Conservation (phyloP, 108 stramenopile genomes). For the Fistulifera pelliculosa region DNA sequence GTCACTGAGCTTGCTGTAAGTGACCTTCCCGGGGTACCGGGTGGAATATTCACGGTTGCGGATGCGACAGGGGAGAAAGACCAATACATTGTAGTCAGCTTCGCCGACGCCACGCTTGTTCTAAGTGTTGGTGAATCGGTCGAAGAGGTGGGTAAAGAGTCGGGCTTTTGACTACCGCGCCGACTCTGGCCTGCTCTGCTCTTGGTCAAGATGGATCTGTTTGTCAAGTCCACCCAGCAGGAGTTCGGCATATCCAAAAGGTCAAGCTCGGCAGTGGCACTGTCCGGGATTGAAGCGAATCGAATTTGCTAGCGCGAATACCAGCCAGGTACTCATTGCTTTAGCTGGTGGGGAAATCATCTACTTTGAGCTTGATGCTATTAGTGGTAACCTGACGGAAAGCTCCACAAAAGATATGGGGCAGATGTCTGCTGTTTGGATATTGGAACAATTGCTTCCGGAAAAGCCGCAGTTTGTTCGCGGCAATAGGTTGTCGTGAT, state of each 20-base stretch:
- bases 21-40: constrained; percentile 89
- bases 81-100: constrained; percentile 93
- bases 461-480: constrained; percentile 75
- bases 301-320: constrained; percentile 86
- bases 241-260: constrained; percentile 84
- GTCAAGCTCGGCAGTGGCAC: constrained; percentile 78
- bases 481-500: constrained; percentile 89
- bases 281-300: constrained; percentile 87
- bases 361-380: constrained; percentile 93
- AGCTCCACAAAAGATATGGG: constrained; percentile 75
- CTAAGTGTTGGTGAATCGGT: constrained; percentile 92
- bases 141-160: constrained; percentile 89
- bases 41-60: constrained; percentile 88
- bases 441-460: constrained; percentile 75
- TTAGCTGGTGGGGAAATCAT: constrained; percentile 90
- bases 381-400: constrained; percentile 70
- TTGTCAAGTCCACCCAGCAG: constrained; percentile 87
- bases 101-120: constrained; percentile 95
- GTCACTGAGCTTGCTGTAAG: constrained; percentile 93
- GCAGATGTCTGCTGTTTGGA: constrained; percentile 90
- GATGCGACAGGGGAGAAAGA: constrained; percentile 34
- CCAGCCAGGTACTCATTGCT: constrained; percentile 86
- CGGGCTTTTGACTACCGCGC: constrained; percentile 81
- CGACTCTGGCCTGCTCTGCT: constrained; percentile 87
- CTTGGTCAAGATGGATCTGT: constrained; percentile 70